Percentiles rank a stretch among this genome's conserved stretches.
phyloP scores from a whole-genome alignment of 495 filamentous ascomycete species.

The Monascus purpureus region DNA sequence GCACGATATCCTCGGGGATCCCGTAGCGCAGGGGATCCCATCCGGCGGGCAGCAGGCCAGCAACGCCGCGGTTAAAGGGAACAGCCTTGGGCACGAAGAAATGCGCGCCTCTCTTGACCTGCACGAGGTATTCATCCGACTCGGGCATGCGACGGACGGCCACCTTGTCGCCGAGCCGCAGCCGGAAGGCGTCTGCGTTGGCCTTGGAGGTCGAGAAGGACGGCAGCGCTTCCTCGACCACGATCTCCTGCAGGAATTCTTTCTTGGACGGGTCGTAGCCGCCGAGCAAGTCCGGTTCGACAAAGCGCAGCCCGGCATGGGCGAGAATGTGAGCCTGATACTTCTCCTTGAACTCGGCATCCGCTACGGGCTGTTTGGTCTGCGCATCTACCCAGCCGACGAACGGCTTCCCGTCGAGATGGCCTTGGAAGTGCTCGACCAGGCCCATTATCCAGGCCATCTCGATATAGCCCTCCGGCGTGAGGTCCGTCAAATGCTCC shows the following conservation, averaged over 20 bases:
- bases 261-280: conserved; percentile 1
- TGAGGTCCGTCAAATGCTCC: conserved; percentile 6
- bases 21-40: conserved; percentile 10
- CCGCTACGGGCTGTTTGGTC: conserved; percentile 5
- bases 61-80: conserved; percentile 3
- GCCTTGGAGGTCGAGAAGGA: conserved; percentile 5
- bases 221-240: conserved; percentile 4
- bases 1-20: conserved; percentile 10
- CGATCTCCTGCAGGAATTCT: conserved; percentile 6
- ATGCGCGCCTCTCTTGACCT: conserved; percentile 6
- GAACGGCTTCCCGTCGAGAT: conserved; percentile 13
- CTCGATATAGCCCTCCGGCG: conserved; percentile 6
- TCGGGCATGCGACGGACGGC: conserved; percentile 4
- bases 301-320: conserved; percentile 6
- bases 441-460: conserved; percentile 12
- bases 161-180: too few species aligned
- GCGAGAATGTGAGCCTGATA: conserved; percentile 5
- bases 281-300: conserved; percentile 1
- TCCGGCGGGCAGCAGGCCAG: conserved; percentile 9
- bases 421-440: conserved; percentile 15
- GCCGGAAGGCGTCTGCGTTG: too few species aligned
- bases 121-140: conserved; percentile 10
- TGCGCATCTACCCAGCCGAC: conserved; percentile 9
- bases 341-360: conserved; percentile 4
- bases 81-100: conserved; percentile 8